Evolutionary conservation across 2,329 filamentous ascomycete genomes (phyloP).

Genomic region (Fusarium sp.): DNA sequence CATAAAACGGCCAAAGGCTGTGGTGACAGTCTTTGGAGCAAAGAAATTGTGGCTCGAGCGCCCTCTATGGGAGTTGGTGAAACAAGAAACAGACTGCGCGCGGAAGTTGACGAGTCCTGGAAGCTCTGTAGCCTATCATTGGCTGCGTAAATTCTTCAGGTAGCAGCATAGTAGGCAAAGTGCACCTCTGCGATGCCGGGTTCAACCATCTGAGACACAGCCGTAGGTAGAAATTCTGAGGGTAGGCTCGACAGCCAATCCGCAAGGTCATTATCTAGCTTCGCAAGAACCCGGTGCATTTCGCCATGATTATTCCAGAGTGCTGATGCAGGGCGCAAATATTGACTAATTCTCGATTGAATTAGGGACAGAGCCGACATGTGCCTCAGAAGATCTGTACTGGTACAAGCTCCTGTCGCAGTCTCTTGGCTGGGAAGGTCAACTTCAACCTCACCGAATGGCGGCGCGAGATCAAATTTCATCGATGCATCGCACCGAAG

Average conservation of each 20-base stretch:
- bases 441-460: rapidly evolving
- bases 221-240: background rate
- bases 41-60: background rate
- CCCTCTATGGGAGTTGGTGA: rapidly evolving
- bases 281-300: background rate
- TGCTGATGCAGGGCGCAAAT: rapidly evolving
- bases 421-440: background rate
- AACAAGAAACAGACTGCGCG: background rate
- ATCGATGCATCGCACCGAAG: background rate
- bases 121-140: rapidly evolving
- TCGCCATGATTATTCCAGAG: background rate
- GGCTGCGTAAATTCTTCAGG: background rate
- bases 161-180: background rate
- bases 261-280: background rate
- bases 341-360: background rate
- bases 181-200: background rate
- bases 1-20: background rate
- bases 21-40: background rate
- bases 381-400: background rate
- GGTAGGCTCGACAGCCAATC: background rate
- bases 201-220: background rate
- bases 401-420: rapidly evolving
- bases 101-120: no score
- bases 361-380: background rate
- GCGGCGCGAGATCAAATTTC: background rate